Percentiles rank a stretch among this genome's conserved stretches.
Evolutionary conservation across 2,329 filamentous ascomycete species (phyloP).

Genomic region (Paecilomyces fulvus): DNA sequence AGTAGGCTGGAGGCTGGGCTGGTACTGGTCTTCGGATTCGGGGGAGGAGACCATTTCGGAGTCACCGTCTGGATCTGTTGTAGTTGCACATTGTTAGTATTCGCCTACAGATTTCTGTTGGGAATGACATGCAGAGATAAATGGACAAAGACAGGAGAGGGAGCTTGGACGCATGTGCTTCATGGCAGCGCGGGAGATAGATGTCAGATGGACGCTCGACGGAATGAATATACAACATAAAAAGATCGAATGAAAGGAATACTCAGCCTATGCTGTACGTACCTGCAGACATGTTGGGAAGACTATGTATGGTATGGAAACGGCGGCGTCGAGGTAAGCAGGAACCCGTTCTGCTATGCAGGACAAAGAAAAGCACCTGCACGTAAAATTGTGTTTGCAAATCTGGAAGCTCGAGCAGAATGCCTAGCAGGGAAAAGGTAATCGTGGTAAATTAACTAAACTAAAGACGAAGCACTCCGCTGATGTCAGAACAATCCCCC

Average conservation of each 20-base stretch:
- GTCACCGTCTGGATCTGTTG: constrained; percentile 45
- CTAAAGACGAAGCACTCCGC: no score
- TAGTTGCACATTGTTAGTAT: constrained; percentile 10
- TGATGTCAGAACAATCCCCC: background rate
- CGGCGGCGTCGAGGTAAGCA: background rate
- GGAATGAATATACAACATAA: background rate
- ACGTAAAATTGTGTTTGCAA: no score
- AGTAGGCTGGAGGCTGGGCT: constrained; percentile 23
- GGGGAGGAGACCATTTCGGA: constrained; percentile 47
- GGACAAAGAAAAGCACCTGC: background rate
- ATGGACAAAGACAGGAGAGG: background rate
- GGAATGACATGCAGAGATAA: background rate
- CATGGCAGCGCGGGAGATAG: background rate
- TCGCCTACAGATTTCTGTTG: constrained; percentile 9
- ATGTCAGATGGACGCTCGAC: background rate
- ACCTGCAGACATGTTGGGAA: constrained; percentile 7
- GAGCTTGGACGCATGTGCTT: background rate
- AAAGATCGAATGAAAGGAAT: constrained; percentile 1
- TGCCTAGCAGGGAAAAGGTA: no score
- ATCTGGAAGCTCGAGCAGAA: no score
- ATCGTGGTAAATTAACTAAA: no score
- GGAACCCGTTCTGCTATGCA: background rate
- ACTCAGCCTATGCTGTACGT: background rate
- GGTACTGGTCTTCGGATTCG: constrained; percentile 18
- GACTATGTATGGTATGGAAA: background rate